A percentile compares a stretch with the other conserved stretches of the same genome.
Conservation (phyloP, 2,329 filamentous ascomycete species). For the Diaporthe sp. region DNA sequence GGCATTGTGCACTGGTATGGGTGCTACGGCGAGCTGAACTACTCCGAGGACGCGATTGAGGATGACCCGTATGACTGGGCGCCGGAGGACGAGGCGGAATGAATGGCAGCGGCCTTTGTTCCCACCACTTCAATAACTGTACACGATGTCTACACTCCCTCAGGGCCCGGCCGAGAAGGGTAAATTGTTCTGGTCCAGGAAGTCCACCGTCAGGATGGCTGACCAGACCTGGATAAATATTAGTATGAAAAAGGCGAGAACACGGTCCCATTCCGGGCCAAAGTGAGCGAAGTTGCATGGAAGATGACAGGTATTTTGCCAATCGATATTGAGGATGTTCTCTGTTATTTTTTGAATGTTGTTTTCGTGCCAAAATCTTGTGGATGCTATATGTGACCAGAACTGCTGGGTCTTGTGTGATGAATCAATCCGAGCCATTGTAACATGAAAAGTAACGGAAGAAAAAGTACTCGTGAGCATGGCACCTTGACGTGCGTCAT, state of each 20-base stretch:
- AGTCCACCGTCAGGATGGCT: too few species aligned
- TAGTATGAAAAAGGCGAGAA: too few species aligned
- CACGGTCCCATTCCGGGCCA: not conserved
- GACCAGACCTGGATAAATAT: too few species aligned
- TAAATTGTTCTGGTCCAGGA: too few species aligned
- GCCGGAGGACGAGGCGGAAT: not conserved
- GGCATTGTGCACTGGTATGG: not conserved
- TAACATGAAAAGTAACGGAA: not conserved
- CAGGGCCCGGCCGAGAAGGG: not conserved
- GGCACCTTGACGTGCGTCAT: constrained; percentile 4
- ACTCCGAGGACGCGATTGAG: not conserved
- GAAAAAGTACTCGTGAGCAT: not conserved
- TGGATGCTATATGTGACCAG: too few species aligned
- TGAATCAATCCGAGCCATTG: not conserved
- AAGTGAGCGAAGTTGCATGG: not conserved
- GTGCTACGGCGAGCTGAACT: not conserved
- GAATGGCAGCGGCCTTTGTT: not conserved
- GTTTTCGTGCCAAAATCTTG: not conserved
- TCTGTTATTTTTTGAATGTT: not conserved
- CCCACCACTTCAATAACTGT: not conserved
- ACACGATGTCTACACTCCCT: not conserved
- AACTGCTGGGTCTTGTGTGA: not conserved
- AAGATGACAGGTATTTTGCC: too few species aligned
- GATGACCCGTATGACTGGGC: not conserved
- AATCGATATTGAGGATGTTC: too few species aligned